Base-by-base conservation (phyloP, 2,329 filamentous ascomycete species). In the Fusarium algeriense region DNA sequence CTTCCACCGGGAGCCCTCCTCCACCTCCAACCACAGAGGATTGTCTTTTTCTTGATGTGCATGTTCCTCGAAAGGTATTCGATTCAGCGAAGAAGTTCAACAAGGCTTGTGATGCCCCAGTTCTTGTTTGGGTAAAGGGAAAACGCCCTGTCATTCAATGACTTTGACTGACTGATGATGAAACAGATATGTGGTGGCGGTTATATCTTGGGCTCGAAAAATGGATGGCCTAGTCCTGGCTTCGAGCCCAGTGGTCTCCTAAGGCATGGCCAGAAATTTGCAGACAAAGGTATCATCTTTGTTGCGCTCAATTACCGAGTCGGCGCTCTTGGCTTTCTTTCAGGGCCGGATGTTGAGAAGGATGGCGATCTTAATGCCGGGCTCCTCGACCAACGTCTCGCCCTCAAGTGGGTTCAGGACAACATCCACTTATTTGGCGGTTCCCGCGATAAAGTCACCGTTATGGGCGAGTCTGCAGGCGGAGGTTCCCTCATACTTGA, bases 361-460 rank as follows among this genome's bases (percentile, higher is more conserved):
- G 38, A 61, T 0, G 57, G 50, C 1, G 50, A 38, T 4, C 23
- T 86, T 9, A 89, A 89, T 61, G 84, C 82, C 1, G 87, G 86
- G 0, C 73, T 88, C 1, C 76, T 85, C 1, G 86, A 88, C 66
- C 84, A 87, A 69, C 80, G 82, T 32, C 81, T 83, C 10, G 84
- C 83, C 0, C 77, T 89, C 1, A 68, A 83, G 68, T 88, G 87
- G 85, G 83, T 88, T 1, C 82, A 87, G 41, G 78, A 80, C 4
- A 77, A 88, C 63, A 87, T 88, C 44, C 67, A 78, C 34, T 69
- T 79, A 6, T 88, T 89, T 62, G 86, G 86, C 2, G 86, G 87
- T 12, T 82, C 88, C 52, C 80, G 80, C 0, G 69, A 69, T 3
- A 81, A 83, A 23, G 52, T 43, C 6, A 54, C 52, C 7, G 19